Conservation (phyloP, 192 early-diverging fungal genomes). For the Allomyces macrogynus region DNA sequence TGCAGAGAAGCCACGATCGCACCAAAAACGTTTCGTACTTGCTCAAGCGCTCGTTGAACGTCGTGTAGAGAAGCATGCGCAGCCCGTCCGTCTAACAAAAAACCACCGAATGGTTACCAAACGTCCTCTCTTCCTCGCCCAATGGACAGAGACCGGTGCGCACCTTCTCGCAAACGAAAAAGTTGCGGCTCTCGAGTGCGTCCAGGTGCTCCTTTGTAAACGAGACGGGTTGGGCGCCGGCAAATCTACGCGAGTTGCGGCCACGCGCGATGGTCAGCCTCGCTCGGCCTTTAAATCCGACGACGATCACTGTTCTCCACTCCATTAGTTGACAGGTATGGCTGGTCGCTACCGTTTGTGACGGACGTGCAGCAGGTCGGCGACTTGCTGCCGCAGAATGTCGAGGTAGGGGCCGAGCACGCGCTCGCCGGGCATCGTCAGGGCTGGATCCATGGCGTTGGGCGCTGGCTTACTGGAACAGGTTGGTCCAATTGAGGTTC, state of each 20-base stretch:
- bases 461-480: too few relatives aligned
- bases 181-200: slow-evolving; percentile 28
- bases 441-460: too few relatives aligned
- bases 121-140: too few relatives aligned
- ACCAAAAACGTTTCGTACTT: slow-evolving; percentile 4
- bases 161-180: slow-evolving; percentile 56
- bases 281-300: not conserved
- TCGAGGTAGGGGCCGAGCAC: not conserved
- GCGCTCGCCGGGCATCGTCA: not conserved
- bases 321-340: not conserved
- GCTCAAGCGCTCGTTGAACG: not conserved
- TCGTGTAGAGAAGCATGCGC: slow-evolving; percentile 33
- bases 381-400: slow-evolving; percentile 12
- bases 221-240: slow-evolving; percentile 45
- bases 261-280: too few relatives aligned
- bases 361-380: slow-evolving; percentile 7
- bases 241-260: slow-evolving; percentile 11
- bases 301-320: not conserved
- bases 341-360: slow-evolving; percentile 7
- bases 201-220: slow-evolving; percentile 25
- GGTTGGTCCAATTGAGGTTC: too few relatives aligned
- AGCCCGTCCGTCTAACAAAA: slow-evolving; percentile 50
- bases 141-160: too few relatives aligned
- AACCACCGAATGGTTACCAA: too few relatives aligned
- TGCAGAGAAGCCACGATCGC: not conserved